Evolutionary conservation across 2,329 filamentous ascomycete species (phyloP).

Genomic region (Colletotrichum sansevieriae): DNA sequence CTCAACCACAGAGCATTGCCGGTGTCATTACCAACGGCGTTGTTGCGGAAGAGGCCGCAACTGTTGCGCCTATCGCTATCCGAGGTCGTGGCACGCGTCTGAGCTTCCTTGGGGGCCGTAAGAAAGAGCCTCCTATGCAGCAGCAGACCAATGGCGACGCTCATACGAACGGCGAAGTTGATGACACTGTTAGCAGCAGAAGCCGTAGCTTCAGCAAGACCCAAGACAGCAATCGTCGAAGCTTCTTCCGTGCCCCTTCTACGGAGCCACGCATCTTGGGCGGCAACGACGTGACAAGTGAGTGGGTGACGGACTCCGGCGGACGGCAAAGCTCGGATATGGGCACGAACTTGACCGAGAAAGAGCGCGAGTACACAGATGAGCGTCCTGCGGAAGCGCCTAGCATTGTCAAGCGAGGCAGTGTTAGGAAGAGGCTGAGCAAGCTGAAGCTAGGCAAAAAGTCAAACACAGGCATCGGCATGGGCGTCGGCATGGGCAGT

Average conservation of each 20-base stretch:
- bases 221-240: constrained; percentile 52
- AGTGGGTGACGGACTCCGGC: constrained; percentile 51
- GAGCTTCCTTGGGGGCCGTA: constrained; percentile 69
- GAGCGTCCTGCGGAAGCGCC: constrained; percentile 31
- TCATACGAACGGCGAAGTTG: constrained; percentile 47
- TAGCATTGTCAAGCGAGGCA: constrained; percentile 65
- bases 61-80: constrained; percentile 64
- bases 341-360: constrained; percentile 42
- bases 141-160: constrained; percentile 48
- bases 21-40: constrained; percentile 51
- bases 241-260: constrained; percentile 60
- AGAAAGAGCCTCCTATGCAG: constrained; percentile 55
- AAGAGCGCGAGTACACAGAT: constrained; percentile 47
- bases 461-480: constrained; percentile 66
- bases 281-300: constrained; percentile 42
- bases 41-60: constrained; percentile 62
- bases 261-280: constrained; percentile 42
- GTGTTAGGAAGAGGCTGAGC: constrained; percentile 83
- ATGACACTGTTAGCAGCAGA: constrained; percentile 48
- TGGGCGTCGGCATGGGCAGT: constrained; percentile 66
- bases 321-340: constrained; percentile 46
- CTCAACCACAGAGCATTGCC: constrained; percentile 50
- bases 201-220: constrained; percentile 47
- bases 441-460: constrained; percentile 82
- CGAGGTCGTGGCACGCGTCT: constrained; percentile 66